These are phyloP conservation scores for Solanum dulcamara DNA, from an alignment of 257 asterid species.

Conservation along the genomic window DNA sequence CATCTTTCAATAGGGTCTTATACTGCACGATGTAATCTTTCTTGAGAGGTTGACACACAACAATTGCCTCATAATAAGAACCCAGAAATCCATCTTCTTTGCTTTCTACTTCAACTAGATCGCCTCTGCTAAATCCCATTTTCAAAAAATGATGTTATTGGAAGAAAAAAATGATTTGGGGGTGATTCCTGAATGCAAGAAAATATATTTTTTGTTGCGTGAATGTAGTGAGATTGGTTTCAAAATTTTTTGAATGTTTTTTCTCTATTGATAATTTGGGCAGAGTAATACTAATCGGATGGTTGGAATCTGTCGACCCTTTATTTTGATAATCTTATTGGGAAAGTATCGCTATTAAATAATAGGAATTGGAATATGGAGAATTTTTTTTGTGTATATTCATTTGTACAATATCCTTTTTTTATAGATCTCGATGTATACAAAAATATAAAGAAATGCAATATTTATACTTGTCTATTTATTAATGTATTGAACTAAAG, in stretches of 20 bases:
- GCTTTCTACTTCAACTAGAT: constrained; percentile 14
- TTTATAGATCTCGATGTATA: too few relatives aligned
- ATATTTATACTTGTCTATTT: too few relatives aligned
- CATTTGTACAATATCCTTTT: fast-evolving
- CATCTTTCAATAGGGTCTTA: constrained; percentile 2
- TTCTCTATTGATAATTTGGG: background rate
- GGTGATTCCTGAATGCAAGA: background rate
- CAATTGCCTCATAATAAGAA: constrained; percentile 14
- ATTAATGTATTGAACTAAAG: too few relatives aligned
- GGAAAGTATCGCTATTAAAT: too few relatives aligned
- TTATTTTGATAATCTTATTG: too few relatives aligned
- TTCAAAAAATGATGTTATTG: background rate
- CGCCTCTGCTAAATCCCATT: constrained; percentile 5
- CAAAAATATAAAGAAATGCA: too few relatives aligned
- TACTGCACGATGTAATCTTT: background rate
- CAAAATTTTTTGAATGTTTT: background rate
- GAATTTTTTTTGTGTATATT: too few relatives aligned
- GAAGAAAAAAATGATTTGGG: background rate
- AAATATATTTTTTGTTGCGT: background rate
- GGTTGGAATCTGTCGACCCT: too few relatives aligned
- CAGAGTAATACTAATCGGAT: background rate
- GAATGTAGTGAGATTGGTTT: background rate
- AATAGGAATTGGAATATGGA: too few relatives aligned
- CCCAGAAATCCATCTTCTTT: constrained; percentile 14
- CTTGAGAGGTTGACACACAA: background rate